Conservation (phyloP, 2,329 filamentous ascomycete species). For the Davidsoniella virescens region DNA sequence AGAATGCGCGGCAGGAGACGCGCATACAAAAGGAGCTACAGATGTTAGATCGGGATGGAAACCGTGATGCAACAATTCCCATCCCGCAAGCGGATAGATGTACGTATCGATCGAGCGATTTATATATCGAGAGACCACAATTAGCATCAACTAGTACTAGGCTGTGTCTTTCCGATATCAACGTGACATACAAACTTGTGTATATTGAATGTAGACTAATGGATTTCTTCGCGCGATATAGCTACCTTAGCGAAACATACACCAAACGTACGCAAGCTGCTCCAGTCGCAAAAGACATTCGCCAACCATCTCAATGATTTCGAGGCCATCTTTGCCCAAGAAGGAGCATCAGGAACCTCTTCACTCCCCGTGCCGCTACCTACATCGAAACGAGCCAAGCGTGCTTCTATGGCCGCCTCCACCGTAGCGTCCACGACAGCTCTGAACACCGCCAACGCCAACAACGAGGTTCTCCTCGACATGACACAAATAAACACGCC, state of each 20-base stretch:
- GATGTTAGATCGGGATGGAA: slow-evolving; percentile 66
- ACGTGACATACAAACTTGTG: too few species aligned
- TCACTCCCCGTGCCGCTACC: slow-evolving; percentile 5
- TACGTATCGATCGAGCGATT: slow-evolving; percentile 16
- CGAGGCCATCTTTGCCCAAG: slow-evolving; percentile 41
- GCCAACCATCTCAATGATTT: slow-evolving; percentile 70
- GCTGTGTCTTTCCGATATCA: background rate
- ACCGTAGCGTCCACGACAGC: slow-evolving; percentile 17
- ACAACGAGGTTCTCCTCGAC: too few species aligned
- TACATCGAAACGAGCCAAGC: slow-evolving; percentile 7
- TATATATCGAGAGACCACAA: background rate
- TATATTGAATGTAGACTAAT: background rate
- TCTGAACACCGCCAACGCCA: background rate
- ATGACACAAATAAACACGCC: too few species aligned
- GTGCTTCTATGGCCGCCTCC: slow-evolving; percentile 20
- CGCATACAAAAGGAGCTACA: slow-evolving; percentile 70
- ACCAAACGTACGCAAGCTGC: slow-evolving; percentile 55
- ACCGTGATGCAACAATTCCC: slow-evolving; percentile 54
- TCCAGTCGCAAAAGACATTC: slow-evolving; percentile 70
- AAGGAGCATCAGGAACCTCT: slow-evolving; percentile 20
- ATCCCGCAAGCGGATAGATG: slow-evolving; percentile 39
- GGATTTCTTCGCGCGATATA: background rate
- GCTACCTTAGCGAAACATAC: slow-evolving; percentile 35
- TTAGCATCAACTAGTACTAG: background rate
- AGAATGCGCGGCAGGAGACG: slow-evolving; percentile 66